Evolutionary conservation across 2,329 filamentous ascomycete species (phyloP), one percentile per base, ranked within the genome.

Genomic region (Epichloe uncinata): DNA sequence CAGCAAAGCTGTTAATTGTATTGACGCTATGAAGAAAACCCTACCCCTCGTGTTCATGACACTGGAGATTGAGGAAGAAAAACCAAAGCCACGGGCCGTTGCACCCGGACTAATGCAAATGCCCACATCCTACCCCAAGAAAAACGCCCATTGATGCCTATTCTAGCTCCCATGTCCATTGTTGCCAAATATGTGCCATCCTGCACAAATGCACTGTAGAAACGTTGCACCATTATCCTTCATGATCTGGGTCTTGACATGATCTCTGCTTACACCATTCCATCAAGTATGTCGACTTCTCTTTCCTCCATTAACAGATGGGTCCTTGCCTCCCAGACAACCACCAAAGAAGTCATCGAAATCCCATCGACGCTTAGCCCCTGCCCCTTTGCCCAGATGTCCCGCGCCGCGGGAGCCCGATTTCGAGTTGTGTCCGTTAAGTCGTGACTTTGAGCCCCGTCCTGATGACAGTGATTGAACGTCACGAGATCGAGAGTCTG

Each of bases 271-370:
- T 18, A 52, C 44, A 52, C 15, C 15, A 26, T 30, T 26, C 18
- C 30, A 26, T 65, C 57, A 69, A 50, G 63, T 54, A 55, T 79
- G 75, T 47, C 77, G 69, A 48, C 66, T 71, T 51, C 77, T 67
- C 61, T 81, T 81, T 41, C 68, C 66, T 36, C 65, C 64, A 33
- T 66, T 68, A 13, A 72, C 70, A 55, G 75, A 75, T 35, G 72
- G 63, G 53, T 87, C 83, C 60, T 83, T 84, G 42, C 77, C 77
- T 52, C 75, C 75, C 47, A 85, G 63, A 55, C 78, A 80, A 48
- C 79, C 78, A 7, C 87, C 84, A 61, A 89, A 89, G 49, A 88
- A 81, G 59, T 90, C 85, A 22, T 80, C 78, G 58, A 86, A 77
- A 57, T 85, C 84, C 57, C 87, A 75, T 58, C 84, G 78, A 41